Conservation (phyloP, 306 rosid species). For the Erythrophleum fordii region DNA sequence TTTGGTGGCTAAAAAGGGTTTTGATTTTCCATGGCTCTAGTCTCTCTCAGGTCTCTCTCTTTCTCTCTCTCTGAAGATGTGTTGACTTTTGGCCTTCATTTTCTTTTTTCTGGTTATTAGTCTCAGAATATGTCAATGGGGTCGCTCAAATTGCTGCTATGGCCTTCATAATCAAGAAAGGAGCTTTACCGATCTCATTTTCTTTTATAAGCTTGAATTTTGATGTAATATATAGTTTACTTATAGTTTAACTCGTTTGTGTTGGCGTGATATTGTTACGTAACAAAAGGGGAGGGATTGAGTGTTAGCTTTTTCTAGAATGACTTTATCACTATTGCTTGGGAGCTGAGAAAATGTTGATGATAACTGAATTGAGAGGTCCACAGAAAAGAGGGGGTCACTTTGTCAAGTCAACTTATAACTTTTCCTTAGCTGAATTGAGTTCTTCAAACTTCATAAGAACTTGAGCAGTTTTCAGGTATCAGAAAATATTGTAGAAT, state of each 20-base stretch:
- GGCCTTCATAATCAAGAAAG: background rate
- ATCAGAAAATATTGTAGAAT: background rate
- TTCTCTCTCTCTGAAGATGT: background rate
- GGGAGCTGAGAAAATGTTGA: slow-evolving; percentile 19
- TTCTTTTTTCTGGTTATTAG: slow-evolving; percentile 25
- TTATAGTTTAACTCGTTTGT: background rate
- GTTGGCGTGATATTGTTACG: slow-evolving; percentile 1
- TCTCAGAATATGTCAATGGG: slow-evolving; percentile 31
- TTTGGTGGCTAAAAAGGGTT: background rate
- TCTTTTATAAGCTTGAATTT: background rate
- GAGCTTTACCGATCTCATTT: slow-evolving; percentile 20
- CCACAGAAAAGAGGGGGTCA: background rate
- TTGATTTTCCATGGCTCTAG: slow-evolving; percentile 34
- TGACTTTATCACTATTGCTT: background rate
- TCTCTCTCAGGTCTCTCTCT: slow-evolving; percentile 32
- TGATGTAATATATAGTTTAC: background rate
- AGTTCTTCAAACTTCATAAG: background rate
- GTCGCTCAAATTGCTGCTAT: background rate
- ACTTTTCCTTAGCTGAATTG: slow-evolving; percentile 9
- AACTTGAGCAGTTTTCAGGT: background rate
- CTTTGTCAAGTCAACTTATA: slow-evolving; percentile 38
- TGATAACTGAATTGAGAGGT: slow-evolving; percentile 5
- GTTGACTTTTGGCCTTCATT: slow-evolving; percentile 21
- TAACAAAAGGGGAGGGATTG: slow-evolving; percentile 17
- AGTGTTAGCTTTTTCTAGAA: background rate